Percentiles rank a stretch among this genome's conserved stretches.
Conservation (phyloP, 257 asterid genomes). For the Solanum medicagineum region DNA sequence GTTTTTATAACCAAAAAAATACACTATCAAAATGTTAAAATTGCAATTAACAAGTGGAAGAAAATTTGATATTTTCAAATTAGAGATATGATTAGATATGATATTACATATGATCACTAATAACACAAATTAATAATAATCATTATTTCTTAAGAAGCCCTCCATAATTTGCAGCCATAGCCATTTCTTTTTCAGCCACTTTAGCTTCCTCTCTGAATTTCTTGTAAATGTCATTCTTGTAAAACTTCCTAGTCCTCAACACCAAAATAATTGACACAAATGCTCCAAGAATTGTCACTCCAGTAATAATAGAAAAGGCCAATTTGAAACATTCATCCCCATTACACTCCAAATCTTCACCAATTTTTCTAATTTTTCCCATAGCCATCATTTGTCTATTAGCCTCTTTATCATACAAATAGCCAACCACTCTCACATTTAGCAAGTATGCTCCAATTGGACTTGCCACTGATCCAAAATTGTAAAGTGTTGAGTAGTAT, state of each 20-base stretch:
- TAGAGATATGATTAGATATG: not conserved
- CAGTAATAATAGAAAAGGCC: not conserved
- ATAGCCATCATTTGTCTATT: not conserved
- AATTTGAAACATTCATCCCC: not conserved
- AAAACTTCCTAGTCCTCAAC: not conserved
- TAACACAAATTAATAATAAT: not conserved
- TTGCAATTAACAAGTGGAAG: not conserved
- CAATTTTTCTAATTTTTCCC: not conserved
- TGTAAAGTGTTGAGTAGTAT: not conserved
- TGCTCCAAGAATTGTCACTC: not conserved
- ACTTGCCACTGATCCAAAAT: slow-evolving; percentile 1
- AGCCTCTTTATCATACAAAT: not conserved
- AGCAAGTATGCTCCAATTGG: not conserved
- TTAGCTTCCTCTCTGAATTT: not conserved
- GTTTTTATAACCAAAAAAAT: not conserved
- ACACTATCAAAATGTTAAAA: not conserved
- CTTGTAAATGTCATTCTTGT: not conserved
- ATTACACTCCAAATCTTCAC: not conserved
- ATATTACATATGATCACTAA: not conserved
- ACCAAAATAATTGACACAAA: not conserved
- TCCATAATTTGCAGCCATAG: not conserved
- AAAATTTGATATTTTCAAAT: not conserved
- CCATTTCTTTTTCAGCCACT: not conserved
- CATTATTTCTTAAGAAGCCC: not conserved
- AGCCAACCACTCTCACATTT: not conserved